A percentile compares a stretch with the other conserved stretches of the same genome.
Conservation (phyloP, 257 asterid genomes). For the Penstemon barbatus region DNA sequence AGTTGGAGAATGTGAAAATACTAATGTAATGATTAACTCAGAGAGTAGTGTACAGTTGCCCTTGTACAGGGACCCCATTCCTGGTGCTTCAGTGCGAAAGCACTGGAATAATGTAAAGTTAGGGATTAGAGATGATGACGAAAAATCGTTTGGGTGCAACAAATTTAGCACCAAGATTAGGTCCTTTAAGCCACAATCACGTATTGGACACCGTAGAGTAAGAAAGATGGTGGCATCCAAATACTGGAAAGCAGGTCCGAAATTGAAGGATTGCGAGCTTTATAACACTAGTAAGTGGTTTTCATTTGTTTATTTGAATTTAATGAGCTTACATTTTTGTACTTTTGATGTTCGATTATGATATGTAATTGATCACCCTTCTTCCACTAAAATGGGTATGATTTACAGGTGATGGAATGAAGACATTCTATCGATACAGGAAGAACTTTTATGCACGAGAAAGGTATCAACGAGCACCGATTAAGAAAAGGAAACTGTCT, state of each 20-base stretch:
- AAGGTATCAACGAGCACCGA: constrained; percentile 50
- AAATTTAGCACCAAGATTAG: constrained; percentile 61
- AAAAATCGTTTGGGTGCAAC: constrained; percentile 79
- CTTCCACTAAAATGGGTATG: constrained; percentile 19
- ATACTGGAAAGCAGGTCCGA: constrained; percentile 74
- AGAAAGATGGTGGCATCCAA: constrained; percentile 72
- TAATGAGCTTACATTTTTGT: neutral
- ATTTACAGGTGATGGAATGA: constrained; percentile 63
- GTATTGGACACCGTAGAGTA: constrained; percentile 56
- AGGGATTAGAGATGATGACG: constrained; percentile 98
- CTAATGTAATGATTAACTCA: constrained; percentile 52
- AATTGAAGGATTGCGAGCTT: constrained; percentile 56
- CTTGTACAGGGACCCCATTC: constrained; percentile 66
- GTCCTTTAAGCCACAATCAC: constrained; percentile 63
- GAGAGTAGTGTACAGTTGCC: constrained; percentile 85
- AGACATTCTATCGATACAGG: constrained; percentile 60
- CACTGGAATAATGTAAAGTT: constrained; percentile 71
- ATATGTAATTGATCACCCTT: neutral
- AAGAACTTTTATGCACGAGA: constrained; percentile 55
- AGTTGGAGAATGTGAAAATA: constrained; percentile 54
- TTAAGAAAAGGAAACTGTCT: constrained; percentile 71
- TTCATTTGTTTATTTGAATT: constrained; percentile 11
- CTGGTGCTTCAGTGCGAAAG: constrained; percentile 57
- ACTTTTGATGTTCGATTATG: neutral
- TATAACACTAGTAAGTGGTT: constrained; percentile 58